These are phyloP conservation scores for Coemansia sp. DNA, from an alignment of 192 early-diverging fungal species.

Conservation along the genomic window DNA sequence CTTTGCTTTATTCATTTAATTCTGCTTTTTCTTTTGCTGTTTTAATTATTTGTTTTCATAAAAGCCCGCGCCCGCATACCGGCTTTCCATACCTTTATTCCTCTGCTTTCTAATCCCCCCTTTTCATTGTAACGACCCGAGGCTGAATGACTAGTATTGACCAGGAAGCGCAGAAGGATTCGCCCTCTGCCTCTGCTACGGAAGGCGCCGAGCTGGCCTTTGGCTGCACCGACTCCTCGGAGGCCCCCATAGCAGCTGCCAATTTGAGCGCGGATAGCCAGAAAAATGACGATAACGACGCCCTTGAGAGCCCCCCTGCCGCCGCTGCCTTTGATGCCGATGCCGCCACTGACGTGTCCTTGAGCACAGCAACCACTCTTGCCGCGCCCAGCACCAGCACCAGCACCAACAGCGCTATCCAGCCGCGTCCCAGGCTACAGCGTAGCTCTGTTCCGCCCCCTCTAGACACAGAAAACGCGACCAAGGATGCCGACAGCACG, in stretches of 20 bases:
- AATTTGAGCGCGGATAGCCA: background rate
- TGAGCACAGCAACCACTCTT: slow-evolving; percentile 18
- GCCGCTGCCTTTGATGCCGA: slow-evolving; percentile 14
- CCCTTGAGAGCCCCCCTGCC: background rate
- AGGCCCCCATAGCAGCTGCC: background rate
- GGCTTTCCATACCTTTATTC: background rate
- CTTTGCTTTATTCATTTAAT: background rate
- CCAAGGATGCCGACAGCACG: slow-evolving; percentile 24
- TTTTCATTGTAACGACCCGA: background rate
- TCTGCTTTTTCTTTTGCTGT: background rate
- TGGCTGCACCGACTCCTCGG: background rate
- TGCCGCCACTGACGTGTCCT: slow-evolving; percentile 1
- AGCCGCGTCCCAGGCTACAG: slow-evolving; percentile 39
- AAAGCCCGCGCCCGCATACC: background rate
- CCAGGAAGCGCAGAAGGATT: background rate
- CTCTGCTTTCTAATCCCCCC: background rate
- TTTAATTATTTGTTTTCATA: background rate
- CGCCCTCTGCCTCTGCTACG: background rate
- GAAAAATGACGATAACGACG: background rate
- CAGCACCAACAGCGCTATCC: slow-evolving; percentile 19
- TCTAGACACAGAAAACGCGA: slow-evolving; percentile 46
- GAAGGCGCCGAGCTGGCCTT: too few relatives aligned
- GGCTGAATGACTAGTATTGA: background rate
- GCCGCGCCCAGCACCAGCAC: background rate
- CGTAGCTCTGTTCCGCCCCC: slow-evolving; percentile 49